phyloP scores from a whole-genome alignment of 345 rosid species.

The Eucalyptus melliodora region DNA sequence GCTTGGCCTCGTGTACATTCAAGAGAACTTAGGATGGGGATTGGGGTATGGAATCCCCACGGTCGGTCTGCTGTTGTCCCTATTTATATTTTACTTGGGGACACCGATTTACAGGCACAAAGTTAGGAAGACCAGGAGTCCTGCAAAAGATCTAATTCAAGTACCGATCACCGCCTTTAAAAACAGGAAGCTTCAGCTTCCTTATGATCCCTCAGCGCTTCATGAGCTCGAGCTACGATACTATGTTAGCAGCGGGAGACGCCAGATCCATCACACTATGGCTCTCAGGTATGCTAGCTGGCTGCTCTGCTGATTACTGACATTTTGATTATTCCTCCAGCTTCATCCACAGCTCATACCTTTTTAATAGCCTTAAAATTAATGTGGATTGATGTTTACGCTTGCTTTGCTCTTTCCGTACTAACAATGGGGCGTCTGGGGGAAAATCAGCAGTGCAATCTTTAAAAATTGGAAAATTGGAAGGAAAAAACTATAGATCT shows the following conservation, averaged over 20 bases:
- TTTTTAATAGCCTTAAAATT: neutral
- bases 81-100: slow-evolving; percentile 62
- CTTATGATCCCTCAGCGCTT: slow-evolving; percentile 32
- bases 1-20: slow-evolving; percentile 73
- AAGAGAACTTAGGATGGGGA: slow-evolving; percentile 88
- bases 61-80: slow-evolving; percentile 52
- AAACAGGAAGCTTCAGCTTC: slow-evolving; percentile 46
- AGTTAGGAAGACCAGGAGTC: slow-evolving; percentile 41
- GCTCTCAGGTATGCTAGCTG: slow-evolving; percentile 34
- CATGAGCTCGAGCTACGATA: slow-evolving; percentile 49
- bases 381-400: neutral
- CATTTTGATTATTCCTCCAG: neutral
- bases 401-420: neutral
- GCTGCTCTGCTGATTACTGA: neutral
- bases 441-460: neutral
- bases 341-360: neutral
- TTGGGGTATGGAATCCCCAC: slow-evolving; percentile 84
- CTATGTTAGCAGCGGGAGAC: slow-evolving; percentile 42
- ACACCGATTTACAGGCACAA: slow-evolving; percentile 82
- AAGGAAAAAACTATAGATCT: neutral
- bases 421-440: neutral
- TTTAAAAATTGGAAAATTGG: neutral
- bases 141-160: slow-evolving; percentile 43
- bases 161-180: slow-evolving; percentile 46
- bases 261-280: slow-evolving; percentile 55